Conservation (phyloP, 2,329 filamentous ascomycete genomes). For the Talaromyces sp. region DNA sequence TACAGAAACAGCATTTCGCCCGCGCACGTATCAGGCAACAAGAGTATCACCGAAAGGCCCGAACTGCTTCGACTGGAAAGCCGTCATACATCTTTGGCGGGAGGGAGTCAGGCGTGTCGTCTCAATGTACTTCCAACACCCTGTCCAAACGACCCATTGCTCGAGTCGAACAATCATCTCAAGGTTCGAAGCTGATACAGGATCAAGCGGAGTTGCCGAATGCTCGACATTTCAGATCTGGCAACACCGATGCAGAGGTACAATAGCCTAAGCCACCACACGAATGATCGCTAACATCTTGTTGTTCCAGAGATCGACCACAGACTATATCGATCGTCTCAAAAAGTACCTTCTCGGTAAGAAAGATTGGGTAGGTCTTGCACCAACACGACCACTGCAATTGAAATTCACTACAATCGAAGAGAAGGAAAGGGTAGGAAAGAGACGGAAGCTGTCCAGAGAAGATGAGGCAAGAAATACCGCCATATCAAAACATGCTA, state of each 20-base stretch:
- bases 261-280: too few relatives aligned
- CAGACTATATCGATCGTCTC: constrained; percentile 25
- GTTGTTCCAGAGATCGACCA: neutral
- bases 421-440: constrained; percentile 34
- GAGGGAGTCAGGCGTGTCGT: neutral
- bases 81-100: constrained; percentile 3
- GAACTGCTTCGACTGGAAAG: constrained; percentile 15
- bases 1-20: constrained; percentile 34
- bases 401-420: constrained; percentile 29
- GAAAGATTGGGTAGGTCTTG: constrained; percentile 38
- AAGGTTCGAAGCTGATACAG: neutral
- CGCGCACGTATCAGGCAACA: constrained; percentile 25
- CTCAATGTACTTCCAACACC: neutral
- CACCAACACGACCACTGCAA: constrained; percentile 33
- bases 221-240: neutral
- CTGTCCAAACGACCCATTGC: neutral
- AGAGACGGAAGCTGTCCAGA: constrained; percentile 33
- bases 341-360: constrained; percentile 34
- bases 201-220: neutral
- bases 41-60: constrained; percentile 20
- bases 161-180: neutral
- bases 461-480: constrained; percentile 28
- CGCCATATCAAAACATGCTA: constrained; percentile 8
- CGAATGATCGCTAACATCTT: neutral
- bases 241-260: neutral